Evolutionary conservation across 306 rosid genomes (phyloP).

Genomic region (Calophaca sinica): DNA sequence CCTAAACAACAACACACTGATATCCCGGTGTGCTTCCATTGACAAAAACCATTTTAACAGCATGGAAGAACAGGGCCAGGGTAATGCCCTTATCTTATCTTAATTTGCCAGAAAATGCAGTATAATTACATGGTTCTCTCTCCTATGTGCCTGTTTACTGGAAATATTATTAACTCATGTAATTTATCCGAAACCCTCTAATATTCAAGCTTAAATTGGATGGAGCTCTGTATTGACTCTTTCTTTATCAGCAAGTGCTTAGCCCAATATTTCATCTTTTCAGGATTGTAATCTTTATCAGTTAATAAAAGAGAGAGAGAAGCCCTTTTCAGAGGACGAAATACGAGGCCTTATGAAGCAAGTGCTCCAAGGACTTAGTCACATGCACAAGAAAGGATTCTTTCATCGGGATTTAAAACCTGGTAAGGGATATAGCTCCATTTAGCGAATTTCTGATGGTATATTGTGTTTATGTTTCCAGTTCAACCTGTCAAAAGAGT

Average conservation of each 20-base stretch:
- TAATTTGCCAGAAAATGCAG: conserved; percentile 24
- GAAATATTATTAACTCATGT: conserved; percentile 23
- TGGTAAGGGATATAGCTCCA: conserved; percentile 52
- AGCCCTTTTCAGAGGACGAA: conserved; percentile 76
- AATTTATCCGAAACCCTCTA: conserved; percentile 32
- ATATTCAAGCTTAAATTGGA: conserved; percentile 27
- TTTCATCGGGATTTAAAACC: conserved; percentile 92
- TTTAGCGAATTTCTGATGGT: conserved; percentile 27
- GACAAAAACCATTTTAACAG: not conserved
- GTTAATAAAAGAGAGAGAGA: conserved; percentile 73
- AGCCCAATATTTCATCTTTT: conserved; percentile 47
- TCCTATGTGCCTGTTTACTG: conserved; percentile 17
- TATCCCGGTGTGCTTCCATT: not conserved
- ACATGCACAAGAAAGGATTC: conserved; percentile 77
- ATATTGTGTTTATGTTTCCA: conserved; percentile 16
- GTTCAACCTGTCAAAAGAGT: conserved; percentile 32
- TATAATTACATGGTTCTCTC: not conserved
- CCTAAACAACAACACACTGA: conserved; percentile 6
- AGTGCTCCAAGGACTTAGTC: conserved; percentile 72
- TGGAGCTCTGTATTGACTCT: conserved; percentile 36
- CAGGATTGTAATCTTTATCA: conserved; percentile 84
- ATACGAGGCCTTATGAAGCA: conserved; percentile 75
- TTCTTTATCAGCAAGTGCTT: conserved; percentile 42
- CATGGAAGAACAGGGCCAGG: conserved; percentile 20
- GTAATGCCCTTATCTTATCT: not conserved